Conservation (phyloP, 1,284 basidiomycete genomes). For the Sanguinoderma infundibulare region DNA sequence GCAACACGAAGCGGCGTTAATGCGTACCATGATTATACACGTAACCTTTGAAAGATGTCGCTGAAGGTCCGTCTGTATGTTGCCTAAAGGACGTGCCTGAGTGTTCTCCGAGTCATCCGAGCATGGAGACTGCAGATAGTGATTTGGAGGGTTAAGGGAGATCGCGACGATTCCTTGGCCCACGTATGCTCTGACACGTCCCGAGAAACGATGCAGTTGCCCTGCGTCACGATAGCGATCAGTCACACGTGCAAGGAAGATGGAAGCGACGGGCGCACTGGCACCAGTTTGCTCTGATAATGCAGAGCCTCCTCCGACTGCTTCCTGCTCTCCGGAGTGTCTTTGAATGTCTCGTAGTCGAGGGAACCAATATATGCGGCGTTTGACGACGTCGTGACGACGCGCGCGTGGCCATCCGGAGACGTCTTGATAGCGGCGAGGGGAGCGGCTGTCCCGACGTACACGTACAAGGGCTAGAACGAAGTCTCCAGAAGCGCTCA, state of each 20-base stretch:
- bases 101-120: too few relatives aligned
- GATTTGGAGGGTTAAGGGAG: slow-evolving; percentile 5
- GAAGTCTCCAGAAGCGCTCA: too few relatives aligned
- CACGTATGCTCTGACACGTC: slow-evolving; percentile 3
- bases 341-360: slow-evolving; percentile 35
- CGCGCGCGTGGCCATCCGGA: slow-evolving; percentile 41
- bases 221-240: neutral
- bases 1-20: neutral
- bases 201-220: slow-evolving; percentile 3
- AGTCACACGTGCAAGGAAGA: neutral
- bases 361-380: slow-evolving; percentile 34
- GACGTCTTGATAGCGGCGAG: slow-evolving; percentile 18
- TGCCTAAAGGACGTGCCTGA: neutral
- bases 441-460: too few relatives aligned
- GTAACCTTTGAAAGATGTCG: neutral
- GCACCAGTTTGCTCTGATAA: slow-evolving; percentile 48
- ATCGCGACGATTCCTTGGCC: slow-evolving; percentile 11
- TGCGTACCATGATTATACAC: neutral
- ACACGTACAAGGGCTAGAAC: too few relatives aligned
- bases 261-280: neutral
- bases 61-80: slow-evolving; percentile 9
- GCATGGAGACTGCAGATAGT: too few relatives aligned
- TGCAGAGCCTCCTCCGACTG: slow-evolving; percentile 38
- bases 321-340: slow-evolving; percentile 34
- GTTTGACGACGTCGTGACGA: slow-evolving; percentile 47